Percentiles rank a stretch among this genome's conserved stretches.
These are phyloP conservation scores for Penicillium maclennaniae DNA, from an alignment of 495 filamentous ascomycete species.

Conservation along the genomic window DNA sequence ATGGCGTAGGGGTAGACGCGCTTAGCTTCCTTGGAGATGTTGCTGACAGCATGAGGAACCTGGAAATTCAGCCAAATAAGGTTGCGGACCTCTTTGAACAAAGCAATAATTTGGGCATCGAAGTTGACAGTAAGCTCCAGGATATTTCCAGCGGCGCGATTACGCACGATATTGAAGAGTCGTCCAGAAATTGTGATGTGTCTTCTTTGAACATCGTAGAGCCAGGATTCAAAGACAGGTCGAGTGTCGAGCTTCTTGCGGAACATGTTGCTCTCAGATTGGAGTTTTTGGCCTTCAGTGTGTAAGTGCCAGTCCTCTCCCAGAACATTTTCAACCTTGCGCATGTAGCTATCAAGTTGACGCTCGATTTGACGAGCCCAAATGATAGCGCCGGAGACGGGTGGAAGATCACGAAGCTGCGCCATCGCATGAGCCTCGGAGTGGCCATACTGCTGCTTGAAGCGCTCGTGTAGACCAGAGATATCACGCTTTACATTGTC, in stretches of 20 bases:
- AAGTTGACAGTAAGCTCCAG: conserved; percentile 93
- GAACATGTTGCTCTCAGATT: conserved; percentile 83
- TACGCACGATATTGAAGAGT: conserved; percentile 83
- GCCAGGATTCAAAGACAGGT: conserved; percentile 91
- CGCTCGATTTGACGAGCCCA: conserved; percentile 97
- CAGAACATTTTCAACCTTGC: conserved; percentile 92
- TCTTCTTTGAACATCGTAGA: conserved; percentile 79
- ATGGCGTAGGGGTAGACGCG: conserved; percentile 96
- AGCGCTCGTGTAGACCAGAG: conserved; percentile 84
- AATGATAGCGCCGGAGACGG: conserved; percentile 92
- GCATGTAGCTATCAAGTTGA: conserved; percentile 93
- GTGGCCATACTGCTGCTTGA: conserved; percentile 97
- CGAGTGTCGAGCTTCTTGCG: conserved; percentile 92
- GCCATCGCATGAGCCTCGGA: conserved; percentile 98
- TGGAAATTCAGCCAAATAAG: conserved; percentile 88
- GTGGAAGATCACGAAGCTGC: conserved; percentile 88
- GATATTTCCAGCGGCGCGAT: conserved; percentile 78
- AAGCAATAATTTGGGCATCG: conserved; percentile 88
- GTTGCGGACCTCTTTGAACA: conserved; percentile 99
- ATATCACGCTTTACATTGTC: conserved; percentile 97
- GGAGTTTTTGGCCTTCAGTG: conserved; percentile 89
- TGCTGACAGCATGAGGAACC: conserved; percentile 90
- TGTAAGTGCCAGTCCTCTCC: conserved; percentile 92
- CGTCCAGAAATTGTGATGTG: conserved; percentile 87
- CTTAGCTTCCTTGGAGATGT: conserved; percentile 93